A percentile compares a stretch with the other conserved stretches of the same genome.
Evolutionary conservation across 495 filamentous ascomycete species (phyloP).

Genomic region (Podospora bellae-mahoneyi): DNA sequence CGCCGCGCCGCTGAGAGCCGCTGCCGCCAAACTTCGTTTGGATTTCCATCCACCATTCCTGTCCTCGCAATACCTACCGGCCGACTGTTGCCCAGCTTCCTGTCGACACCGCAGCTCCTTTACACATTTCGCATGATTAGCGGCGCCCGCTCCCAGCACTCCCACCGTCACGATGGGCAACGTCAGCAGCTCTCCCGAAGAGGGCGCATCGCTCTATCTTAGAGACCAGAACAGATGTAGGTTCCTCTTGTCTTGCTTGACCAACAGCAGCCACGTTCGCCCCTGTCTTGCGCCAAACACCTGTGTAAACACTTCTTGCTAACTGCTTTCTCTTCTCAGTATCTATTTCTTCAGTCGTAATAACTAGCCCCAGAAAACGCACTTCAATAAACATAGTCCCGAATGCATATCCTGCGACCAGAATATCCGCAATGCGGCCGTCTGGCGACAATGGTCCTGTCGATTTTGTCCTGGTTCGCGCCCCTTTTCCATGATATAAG

Average conservation of each 20-base stretch:
- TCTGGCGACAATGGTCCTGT: conserved; percentile 68
- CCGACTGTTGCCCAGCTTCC: not conserved
- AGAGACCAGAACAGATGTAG: conserved; percentile 86
- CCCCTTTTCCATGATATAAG: not conserved
- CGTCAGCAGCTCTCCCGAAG: conserved; percentile 86
- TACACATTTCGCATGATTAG: not conserved
- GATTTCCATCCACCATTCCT: conserved; percentile 10
- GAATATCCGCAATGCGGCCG: conserved; percentile 72
- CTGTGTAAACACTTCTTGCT: conserved; percentile 9
- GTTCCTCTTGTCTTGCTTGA: conserved; percentile 5
- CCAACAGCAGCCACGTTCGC: not conserved
- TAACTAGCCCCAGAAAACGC: conserved; percentile 73
- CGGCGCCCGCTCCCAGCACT: conserved; percentile 22
- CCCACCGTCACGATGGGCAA: conserved; percentile 70
- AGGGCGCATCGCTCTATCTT: conserved; percentile 76
- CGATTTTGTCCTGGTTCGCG: conserved; percentile 83
- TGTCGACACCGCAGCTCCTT: not conserved
- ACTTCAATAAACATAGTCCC: conserved; percentile 74
- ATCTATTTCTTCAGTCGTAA: conserved; percentile 69
- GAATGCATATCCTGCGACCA: conserved; percentile 82
- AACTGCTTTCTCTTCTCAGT: conserved; percentile 52
- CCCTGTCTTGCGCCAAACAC: conserved; percentile 1
- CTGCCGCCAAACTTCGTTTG: conserved; percentile 18
- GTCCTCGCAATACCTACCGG: not conserved
- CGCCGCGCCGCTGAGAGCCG: conserved; percentile 21